These are phyloP conservation scores for Botryobasidium botryosum DNA, from an alignment of 768 basidiomycete species.

Conservation along the genomic window DNA sequence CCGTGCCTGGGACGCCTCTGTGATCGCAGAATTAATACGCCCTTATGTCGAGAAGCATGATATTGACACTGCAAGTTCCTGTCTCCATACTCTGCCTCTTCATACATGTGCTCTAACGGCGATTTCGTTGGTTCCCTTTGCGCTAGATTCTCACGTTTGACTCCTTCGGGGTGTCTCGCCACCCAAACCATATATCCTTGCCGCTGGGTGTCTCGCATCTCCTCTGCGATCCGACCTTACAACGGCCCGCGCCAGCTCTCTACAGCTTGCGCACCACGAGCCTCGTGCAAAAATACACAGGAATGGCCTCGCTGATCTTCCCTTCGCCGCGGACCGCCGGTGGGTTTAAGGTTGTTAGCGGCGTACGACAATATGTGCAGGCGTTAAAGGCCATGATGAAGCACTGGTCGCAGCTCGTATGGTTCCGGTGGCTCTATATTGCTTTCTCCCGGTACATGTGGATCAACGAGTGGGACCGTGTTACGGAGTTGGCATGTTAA, in stretches of 20 bases:
- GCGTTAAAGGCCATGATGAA: constrained; percentile 51
- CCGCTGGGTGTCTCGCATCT: constrained; percentile 37
- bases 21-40: constrained; percentile 40
- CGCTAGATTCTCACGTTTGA: constrained; percentile 78
- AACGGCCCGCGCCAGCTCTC: constrained; percentile 19
- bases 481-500: no score
- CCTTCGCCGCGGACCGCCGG: not conserved
- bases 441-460: constrained; percentile 78
- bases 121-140: not conserved
- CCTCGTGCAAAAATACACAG: constrained; percentile 40
- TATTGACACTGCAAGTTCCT: constrained; percentile 41
- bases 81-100: not conserved
- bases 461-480: constrained; percentile 80
- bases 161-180: constrained; percentile 51
- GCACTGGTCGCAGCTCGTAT: constrained; percentile 63
- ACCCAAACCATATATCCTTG: constrained; percentile 74
- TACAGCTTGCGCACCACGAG: constrained; percentile 48
- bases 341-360: constrained; percentile 30
- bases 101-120: not conserved
- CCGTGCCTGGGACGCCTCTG: constrained; percentile 38
- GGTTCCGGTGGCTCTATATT: constrained; percentile 83
- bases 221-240: constrained; percentile 12
- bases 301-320: constrained; percentile 4
- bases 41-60: constrained; percentile 40
- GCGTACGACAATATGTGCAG: constrained; percentile 34